Evolutionary conservation across 805 yeast genomes (phyloP).

Genomic region (Kregervanrija fluxuum): DNA sequence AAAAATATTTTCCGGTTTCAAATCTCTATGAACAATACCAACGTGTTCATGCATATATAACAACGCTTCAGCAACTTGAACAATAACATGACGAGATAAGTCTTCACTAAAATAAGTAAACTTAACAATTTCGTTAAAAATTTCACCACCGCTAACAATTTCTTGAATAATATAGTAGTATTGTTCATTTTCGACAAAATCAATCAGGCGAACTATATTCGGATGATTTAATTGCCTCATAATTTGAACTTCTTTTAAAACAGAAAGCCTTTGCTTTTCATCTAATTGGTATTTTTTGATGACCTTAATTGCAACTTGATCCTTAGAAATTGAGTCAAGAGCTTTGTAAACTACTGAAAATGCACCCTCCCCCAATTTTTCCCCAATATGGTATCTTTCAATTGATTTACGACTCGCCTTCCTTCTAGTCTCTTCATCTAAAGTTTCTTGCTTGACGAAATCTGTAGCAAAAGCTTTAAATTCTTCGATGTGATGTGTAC

Average conservation of each 20-base stretch:
- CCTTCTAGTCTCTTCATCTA: slow-evolving; percentile 13
- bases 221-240: slow-evolving; percentile 61
- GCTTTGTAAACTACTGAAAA: slow-evolving; percentile 51
- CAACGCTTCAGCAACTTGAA: slow-evolving; percentile 64
- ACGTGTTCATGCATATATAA: slow-evolving; percentile 63
- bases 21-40: slow-evolving; percentile 78
- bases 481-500: slow-evolving; percentile 15
- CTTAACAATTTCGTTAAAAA: slow-evolving; percentile 72
- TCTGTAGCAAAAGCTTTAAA: slow-evolving; percentile 27
- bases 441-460: slow-evolving; percentile 26
- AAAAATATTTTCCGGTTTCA: slow-evolving; percentile 73
- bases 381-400: slow-evolving; percentile 35
- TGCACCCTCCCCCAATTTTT: slow-evolving; percentile 55
- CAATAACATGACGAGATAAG: slow-evolving; percentile 62
- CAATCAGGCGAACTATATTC: slow-evolving; percentile 56
- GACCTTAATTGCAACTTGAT: slow-evolving; percentile 46
- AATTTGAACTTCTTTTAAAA: slow-evolving; percentile 71
- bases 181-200: slow-evolving; percentile 55
- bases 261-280: slow-evolving; percentile 55
- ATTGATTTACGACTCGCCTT: slow-evolving; percentile 19
- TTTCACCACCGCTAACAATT: slow-evolving; percentile 69
- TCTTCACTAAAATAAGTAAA: slow-evolving; percentile 72
- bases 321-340: slow-evolving; percentile 29
- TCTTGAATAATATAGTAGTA: slow-evolving; percentile 69
- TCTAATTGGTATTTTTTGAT: slow-evolving; percentile 68